Evolutionary conservation across 441 rosid genomes (phyloP).

Genomic region (Corymbia calophylla): DNA sequence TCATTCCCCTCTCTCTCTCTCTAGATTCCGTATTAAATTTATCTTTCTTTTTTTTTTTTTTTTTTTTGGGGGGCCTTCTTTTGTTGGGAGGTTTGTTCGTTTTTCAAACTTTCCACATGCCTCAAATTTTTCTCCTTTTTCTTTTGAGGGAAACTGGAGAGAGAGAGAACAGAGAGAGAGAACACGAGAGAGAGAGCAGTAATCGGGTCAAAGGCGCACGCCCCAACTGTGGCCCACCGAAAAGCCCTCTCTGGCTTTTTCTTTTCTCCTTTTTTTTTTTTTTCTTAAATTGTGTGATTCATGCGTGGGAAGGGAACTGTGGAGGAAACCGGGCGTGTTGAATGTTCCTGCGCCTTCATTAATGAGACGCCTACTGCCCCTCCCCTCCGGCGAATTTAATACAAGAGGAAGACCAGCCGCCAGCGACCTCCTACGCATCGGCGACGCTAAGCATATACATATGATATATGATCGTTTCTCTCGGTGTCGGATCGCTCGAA

Average conservation of each 20-base stretch:
- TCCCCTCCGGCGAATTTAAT: no score
- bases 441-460: not conserved
- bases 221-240: not conserved
- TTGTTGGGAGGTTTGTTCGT: not conserved
- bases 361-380: no score
- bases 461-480: not conserved
- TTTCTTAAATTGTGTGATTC: not conserved
- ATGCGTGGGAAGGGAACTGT: not conserved
- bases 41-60: not conserved
- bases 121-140: not conserved
- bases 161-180: not conserved
- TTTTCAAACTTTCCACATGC: not conserved
- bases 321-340: not conserved
- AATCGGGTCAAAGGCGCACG: constrained; percentile 5
- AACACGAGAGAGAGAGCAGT: not conserved
- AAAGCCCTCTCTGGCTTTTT: no score
- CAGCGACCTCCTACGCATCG: not conserved
- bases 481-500: not conserved
- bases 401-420: not conserved
- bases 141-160: not conserved
- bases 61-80: not conserved
- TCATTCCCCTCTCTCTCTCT: not conserved
- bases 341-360: not conserved
- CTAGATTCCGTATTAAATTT: not conserved
- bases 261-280: not conserved